Evolutionary conservation across 345 rosid genomes (phyloP).

Genomic region (Iberis pinnata): DNA sequence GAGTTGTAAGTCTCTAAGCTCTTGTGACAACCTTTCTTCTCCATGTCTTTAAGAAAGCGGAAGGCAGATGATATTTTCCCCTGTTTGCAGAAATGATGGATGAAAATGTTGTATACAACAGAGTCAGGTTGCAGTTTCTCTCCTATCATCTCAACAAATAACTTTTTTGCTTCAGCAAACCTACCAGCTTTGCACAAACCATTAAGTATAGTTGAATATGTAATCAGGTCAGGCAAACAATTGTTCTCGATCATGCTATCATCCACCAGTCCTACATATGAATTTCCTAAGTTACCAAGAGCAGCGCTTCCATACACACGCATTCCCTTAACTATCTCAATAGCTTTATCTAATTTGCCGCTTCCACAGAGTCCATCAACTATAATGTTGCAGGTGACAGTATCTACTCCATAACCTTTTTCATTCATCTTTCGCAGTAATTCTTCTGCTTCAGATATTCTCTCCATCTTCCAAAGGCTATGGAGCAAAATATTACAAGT

Average conservation of each 20-base stretch:
- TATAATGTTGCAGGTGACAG: conserved; percentile 83
- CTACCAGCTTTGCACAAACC: conserved; percentile 75
- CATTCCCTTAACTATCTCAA: conserved; percentile 72
- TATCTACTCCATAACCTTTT: conserved; percentile 68
- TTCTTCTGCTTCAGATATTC: conserved; percentile 74
- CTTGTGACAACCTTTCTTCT: conserved; percentile 73
- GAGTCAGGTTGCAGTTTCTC: conserved; percentile 76
- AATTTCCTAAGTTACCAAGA: conserved; percentile 75
- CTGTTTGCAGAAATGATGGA: conserved; percentile 69
- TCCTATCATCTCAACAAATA: conserved; percentile 69
- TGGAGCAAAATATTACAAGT: conserved; percentile 82
- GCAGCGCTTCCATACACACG: conserved; percentile 88
- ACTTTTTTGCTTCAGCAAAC: conserved; percentile 73
- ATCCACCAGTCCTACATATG: conserved; percentile 65
- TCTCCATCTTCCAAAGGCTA: conserved; percentile 70
- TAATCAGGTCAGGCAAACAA: conserved; percentile 68
- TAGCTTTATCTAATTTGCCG: conserved; percentile 79
- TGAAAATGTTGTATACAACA: conserved; percentile 57
- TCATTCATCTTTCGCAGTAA: conserved; percentile 78
- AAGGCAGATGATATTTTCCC: conserved; percentile 91
- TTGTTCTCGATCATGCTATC: conserved; percentile 45
- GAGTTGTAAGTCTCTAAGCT: conserved; percentile 82
- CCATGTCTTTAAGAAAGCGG: conserved; percentile 96
- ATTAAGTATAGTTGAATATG: conserved; percentile 70
- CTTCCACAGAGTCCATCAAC: conserved; percentile 72